Percentiles rank a stretch among this genome's conserved stretches.
These are phyloP conservation scores for Colletotrichum tofieldiae DNA, from an alignment of 2,329 filamentous ascomycete genomes.

Conservation along the genomic window DNA sequence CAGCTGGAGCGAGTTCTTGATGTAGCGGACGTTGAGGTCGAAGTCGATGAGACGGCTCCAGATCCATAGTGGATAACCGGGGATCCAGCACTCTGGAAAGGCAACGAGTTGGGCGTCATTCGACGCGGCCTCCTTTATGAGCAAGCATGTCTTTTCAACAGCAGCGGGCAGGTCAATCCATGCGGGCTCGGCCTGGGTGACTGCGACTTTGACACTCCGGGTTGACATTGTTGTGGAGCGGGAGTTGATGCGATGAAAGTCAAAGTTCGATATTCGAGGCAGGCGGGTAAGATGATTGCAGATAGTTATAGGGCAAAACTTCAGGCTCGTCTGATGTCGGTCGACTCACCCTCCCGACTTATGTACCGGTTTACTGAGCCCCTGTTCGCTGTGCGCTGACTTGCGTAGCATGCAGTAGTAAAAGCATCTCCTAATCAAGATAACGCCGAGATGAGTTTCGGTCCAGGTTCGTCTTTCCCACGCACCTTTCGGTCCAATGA, in stretches of 20 bases:
- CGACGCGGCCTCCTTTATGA: conserved; percentile 70
- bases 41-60: conserved; percentile 53
- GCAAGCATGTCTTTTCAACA: conserved; percentile 69
- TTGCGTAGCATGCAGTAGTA: not conserved
- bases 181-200: conserved; percentile 71
- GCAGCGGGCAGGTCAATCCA: conserved; percentile 72
- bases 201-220: conserved; percentile 56
- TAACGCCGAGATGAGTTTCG: not conserved
- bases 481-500: conserved; percentile 1
- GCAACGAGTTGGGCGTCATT: conserved; percentile 69
- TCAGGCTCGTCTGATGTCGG: not conserved
- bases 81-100: conserved; percentile 70
- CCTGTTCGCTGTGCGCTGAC: too few species aligned
- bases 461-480: not conserved
- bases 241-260: not conserved
- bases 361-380: not conserved
- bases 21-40: conserved; percentile 50
- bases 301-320: not conserved
- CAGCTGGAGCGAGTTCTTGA: conserved; percentile 58
- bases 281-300: conserved; percentile 4
- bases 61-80: conserved; percentile 67
- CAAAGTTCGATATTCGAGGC: not conserved
- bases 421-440: not conserved
- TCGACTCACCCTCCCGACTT: not conserved
- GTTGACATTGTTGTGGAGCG: not conserved